phyloP scores from a whole-genome alignment of 805 yeast genomes.

The Pichia pseudocactophila region DNA sequence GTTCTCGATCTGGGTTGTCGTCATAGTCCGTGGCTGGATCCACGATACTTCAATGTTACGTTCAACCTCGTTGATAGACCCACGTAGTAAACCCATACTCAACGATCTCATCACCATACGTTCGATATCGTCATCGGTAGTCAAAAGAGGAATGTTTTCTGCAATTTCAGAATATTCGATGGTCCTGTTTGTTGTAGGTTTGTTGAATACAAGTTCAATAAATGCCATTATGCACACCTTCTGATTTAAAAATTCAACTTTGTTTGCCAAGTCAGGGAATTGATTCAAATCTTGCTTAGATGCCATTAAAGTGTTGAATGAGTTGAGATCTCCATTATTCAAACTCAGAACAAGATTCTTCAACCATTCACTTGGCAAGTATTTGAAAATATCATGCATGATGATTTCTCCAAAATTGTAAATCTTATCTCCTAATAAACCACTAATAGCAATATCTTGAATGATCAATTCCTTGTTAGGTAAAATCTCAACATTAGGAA shows the following conservation, averaged over 20 bases:
- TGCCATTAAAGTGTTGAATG: slow-evolving; percentile 40
- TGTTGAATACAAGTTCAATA: slow-evolving; percentile 73
- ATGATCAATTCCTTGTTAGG: slow-evolving; percentile 35
- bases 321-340: slow-evolving; percentile 67
- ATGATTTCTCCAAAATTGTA: slow-evolving; percentile 94
- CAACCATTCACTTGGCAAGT: slow-evolving; percentile 50
- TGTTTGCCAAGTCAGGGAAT: slow-evolving; percentile 34
- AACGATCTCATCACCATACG: slow-evolving; percentile 86
- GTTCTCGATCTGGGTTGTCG: slow-evolving; percentile 63
- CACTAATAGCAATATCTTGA: slow-evolving; percentile 75
- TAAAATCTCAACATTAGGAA: slow-evolving; percentile 39
- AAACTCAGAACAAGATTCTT: slow-evolving; percentile 59
- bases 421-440: slow-evolving; percentile 82
- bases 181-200: slow-evolving; percentile 66
- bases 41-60: slow-evolving; percentile 75
- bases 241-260: slow-evolving; percentile 67
- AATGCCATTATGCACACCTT: slow-evolving; percentile 89
- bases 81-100: slow-evolving; percentile 72
- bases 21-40: slow-evolving; percentile 95
- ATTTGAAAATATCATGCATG: slow-evolving; percentile 72
- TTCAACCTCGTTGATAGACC: slow-evolving; percentile 83
- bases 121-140: slow-evolving; percentile 68
- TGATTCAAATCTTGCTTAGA: slow-evolving; percentile 7
- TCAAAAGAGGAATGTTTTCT: slow-evolving; percentile 51
- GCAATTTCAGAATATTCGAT: slow-evolving; percentile 69